Evolutionary conservation across 106 monocot genomes (phyloP), one percentile per base, ranked within the genome.

Genomic region (Alisma plantagoaquatica): DNA sequence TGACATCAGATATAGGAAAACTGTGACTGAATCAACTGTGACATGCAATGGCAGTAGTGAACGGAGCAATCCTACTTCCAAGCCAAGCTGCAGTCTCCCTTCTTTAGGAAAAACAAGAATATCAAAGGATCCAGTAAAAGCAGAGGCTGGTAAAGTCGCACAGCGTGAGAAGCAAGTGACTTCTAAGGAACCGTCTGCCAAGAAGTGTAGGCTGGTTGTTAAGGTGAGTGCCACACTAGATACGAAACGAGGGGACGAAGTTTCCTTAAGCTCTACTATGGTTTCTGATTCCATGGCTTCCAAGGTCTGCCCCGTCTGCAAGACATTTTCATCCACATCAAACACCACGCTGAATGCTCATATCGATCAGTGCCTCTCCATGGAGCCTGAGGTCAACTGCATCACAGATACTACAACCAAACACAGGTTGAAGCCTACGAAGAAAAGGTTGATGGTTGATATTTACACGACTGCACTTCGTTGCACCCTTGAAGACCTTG

Each of bases 261-360:
- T 73, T 28, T 24, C 22, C 54, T 74, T 80, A 44, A 67, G 42
- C 64, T 64, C 63, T 29, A 77, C 57, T 51, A 23, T 59, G 6
- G 64, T 71, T 53, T 77, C 80, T 41, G 88, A 88, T 52, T 52
- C 70, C 25, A 92, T 82, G 78, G 73, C 75, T 51, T 86, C 86
- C 1, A 92, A 92, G 53, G 71, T 80, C 53, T 87, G 92, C 59
- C 86, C 92, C 63, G 92, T 92, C 48, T 92, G 92, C 71, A 92
- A 79, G 67, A 61, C 44, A 21, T 92, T 87, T 53, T 59, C 86
- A 23, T 92, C 92, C 20, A 59, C 78, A 30, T 92, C 92, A 0
- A 92, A 92, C 60, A 92, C 86, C 1, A 92, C 86, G 38, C 48
- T 92, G 75, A 92, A 92, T 54, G 92, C 79, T 43, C 92, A 92